These are phyloP conservation scores for Prunus fruticosa DNA, from an alignment of 306 rosid species.

Conservation along the genomic window DNA sequence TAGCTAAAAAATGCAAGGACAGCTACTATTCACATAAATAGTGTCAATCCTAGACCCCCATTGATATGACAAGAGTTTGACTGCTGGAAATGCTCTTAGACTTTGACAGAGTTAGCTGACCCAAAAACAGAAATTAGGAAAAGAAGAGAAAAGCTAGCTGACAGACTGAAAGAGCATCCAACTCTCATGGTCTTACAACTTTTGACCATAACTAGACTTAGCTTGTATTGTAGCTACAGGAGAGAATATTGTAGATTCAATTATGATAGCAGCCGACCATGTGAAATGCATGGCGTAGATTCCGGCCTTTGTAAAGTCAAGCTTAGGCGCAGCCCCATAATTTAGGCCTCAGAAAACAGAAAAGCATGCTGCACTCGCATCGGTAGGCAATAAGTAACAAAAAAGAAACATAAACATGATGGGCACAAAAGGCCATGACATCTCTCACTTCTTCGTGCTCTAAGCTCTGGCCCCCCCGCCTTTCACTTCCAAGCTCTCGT, in stretches of 20 bases:
- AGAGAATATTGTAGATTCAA: background rate
- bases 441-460: background rate
- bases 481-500: background rate
- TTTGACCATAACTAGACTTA: background rate
- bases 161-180: too few relatives aligned
- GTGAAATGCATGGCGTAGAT: constrained; percentile 11
- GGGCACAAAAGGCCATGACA: background rate
- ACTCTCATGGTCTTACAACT: background rate
- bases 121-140: too few relatives aligned
- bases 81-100: too few relatives aligned
- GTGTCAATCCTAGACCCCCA: too few relatives aligned
- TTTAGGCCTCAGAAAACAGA: background rate
- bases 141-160: too few relatives aligned
- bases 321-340: background rate
- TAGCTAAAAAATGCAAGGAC: too few relatives aligned
- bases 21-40: too few relatives aligned
- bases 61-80: too few relatives aligned
- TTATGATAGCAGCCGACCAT: constrained; percentile 4
- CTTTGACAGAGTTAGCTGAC: background rate
- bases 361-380: too few relatives aligned
- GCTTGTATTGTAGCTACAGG: background rate
- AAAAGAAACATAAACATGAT: background rate
- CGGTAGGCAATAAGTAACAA: background rate
- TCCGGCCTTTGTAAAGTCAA: constrained; percentile 15
- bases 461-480: background rate